Base-by-base conservation (phyloP, 2,329 filamentous ascomycete genomes). In the Drechslerella stenobrocha region DNA sequence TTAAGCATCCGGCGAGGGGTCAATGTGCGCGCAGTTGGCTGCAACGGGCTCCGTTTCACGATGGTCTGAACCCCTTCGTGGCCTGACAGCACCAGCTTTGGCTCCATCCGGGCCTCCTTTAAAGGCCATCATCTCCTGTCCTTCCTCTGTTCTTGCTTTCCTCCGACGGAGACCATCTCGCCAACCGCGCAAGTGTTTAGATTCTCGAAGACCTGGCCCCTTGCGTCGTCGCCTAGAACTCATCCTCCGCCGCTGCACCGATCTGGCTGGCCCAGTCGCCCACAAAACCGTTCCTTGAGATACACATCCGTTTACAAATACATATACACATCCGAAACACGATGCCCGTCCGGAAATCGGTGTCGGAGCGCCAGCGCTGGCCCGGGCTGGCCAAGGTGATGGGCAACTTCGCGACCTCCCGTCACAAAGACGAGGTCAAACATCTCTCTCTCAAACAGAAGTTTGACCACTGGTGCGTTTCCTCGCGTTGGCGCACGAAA, bases 371-470 rank as follows among this genome's bases (percentile, higher is more conserved):
- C 74, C 84, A 87, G 75, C 83, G 88, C 86, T 90, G 87, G 85
- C 88, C 89, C 69, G 88, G 88, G 13, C 81, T 93, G 57, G 89
- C 87, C 67, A 84, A 88, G 71, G 89, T 92, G 86, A 79, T 93
- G 75, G 82, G 91, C 75, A 90, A 88, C 58, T 88, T 88, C 50
- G 87, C 90, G 78, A 87, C 91, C 83, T 89, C 85, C n/a, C n/a
- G n/a, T 56, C 85, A 85, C 73, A 86, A 90, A 75, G 47, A 58
- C 42, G 82, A 80, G 73, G 85, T 87, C 71, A 85, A 84, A 75
- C 82, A 85, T 59, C 78, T 92, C 72, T 84, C 83, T 22, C 77
- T 83, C 70, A 82, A 83, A 74, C 87, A 92, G 76, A 87, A 83
- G 75, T 87, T 92, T 74, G 87, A 91, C 76, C 81, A 85, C 71